Percentiles rank a stretch among this genome's conserved stretches.
phyloP scores from a whole-genome alignment of 805 yeast genomes.

The Metschnikowia borealis region DNA sequence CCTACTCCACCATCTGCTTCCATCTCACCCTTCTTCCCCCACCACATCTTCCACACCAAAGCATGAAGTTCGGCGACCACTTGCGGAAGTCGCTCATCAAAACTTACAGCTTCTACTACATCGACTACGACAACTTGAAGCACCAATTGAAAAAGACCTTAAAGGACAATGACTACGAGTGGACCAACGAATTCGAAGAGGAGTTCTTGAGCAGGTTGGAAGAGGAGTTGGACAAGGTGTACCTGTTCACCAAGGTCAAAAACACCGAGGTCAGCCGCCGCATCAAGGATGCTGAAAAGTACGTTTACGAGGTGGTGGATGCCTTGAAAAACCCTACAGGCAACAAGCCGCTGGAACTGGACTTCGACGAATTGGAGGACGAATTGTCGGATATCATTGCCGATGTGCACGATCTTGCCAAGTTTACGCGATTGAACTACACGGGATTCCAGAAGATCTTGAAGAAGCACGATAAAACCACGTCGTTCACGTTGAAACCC shows the following conservation, averaged over 20 bases:
- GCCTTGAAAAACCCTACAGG: conserved; percentile 41
- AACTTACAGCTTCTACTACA: conserved; percentile 86
- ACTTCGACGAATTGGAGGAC: conserved; percentile 41
- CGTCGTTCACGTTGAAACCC: conserved; percentile 70
- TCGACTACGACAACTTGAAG: conserved; percentile 87
- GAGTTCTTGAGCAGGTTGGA: conserved; percentile 73
- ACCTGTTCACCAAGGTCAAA: conserved; percentile 84
- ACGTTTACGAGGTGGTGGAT: conserved; percentile 63
- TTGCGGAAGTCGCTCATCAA: conserved; percentile 83
- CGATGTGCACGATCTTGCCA: conserved; percentile 94
- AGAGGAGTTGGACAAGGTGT: conserved; percentile 86
- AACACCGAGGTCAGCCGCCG: conserved; percentile 81
- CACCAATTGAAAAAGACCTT: conserved; percentile 70
- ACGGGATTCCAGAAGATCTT: conserved; percentile 96
- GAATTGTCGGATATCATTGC: conserved; percentile 75
- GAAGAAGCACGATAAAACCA: conserved; percentile 92
- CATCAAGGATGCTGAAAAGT: conserved; percentile 73
- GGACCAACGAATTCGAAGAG: conserved; percentile 82
- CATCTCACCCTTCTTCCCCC: not conserved
- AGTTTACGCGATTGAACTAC: conserved; percentile 87
- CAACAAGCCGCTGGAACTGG: conserved; percentile 38
- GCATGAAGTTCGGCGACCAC: conserved; percentile 95
- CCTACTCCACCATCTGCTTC: not conserved
- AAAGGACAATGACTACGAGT: conserved; percentile 49
- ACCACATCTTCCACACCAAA: not conserved